phyloP scores from a whole-genome alignment of 768 basidiomycete genomes.

The Suillus variegatus region DNA sequence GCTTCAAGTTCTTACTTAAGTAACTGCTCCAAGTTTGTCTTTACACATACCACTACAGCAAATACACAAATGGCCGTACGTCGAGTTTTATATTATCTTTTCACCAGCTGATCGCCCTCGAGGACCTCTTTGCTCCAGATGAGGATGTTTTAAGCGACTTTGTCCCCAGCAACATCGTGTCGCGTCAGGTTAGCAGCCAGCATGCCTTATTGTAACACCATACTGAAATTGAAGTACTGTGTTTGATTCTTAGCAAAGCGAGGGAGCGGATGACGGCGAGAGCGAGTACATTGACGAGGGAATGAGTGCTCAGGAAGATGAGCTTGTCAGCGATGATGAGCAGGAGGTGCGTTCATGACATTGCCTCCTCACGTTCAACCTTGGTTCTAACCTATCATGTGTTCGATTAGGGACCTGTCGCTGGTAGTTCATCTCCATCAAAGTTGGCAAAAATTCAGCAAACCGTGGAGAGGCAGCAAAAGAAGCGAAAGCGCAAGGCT shows the following conservation, averaged over 20 bases:
- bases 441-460: constrained; percentile 39
- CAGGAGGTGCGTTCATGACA: constrained; percentile 31
- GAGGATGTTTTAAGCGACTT: constrained; percentile 91
- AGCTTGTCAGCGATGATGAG: constrained; percentile 57
- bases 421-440: constrained; percentile 28
- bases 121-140: constrained; percentile 37
- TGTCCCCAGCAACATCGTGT: constrained; percentile 89
- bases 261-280: constrained; percentile 67
- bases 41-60: constrained; percentile 18
- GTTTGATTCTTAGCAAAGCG: constrained; percentile 47
- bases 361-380: constrained; percentile 7
- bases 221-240: constrained; percentile 30
- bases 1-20: background rate
- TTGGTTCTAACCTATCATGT: constrained; percentile 10
- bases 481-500: constrained; percentile 59
- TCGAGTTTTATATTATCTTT: constrained; percentile 7
- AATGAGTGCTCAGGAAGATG: constrained; percentile 59
- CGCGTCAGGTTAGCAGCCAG: constrained; percentile 64
- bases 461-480: constrained; percentile 40
- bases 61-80: constrained; percentile 22
- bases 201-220: constrained; percentile 11
- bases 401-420: constrained; percentile 19
- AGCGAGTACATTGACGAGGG: constrained; percentile 66
- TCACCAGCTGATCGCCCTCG: background rate
- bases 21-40: background rate